Base-by-base conservation (phyloP, 75 land plant species). In the Cunninghamia lanceolata region DNA sequence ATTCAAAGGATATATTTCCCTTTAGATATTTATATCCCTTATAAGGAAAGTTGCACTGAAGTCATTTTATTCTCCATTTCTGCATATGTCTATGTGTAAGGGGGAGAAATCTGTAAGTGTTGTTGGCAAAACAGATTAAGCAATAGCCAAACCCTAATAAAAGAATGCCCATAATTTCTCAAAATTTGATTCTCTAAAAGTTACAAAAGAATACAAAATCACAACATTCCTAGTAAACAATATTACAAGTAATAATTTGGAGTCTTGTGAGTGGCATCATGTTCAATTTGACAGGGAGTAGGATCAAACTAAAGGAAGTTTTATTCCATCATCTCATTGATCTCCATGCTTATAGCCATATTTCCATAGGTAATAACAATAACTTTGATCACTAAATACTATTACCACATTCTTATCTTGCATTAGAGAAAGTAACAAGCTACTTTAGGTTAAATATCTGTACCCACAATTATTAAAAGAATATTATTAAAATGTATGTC, bases 391-490 rank as follows among this genome's bases (percentile, higher is more conserved):
- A 89, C 96, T 96, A 81, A 96, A 94, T 11, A 96, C 96, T 3
- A 96, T 96, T 82, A 96, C 98, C 25, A 96, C 98, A 85, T 96
- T 96, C 81, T 95, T 93, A 28, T 96, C 98, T 96, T 96, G 91
- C 87, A 89, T 30, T 30, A 25, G 78, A 32, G 46, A 32, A 50
- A 71, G 21, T 13, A 84, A 35, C 39, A 63, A 84, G 63, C 40
- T 36, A 54, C 21, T 28, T 25, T 21, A 59, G 21, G 50, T 16
- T 6, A 9, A 78, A 32, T 83, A 63, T 38, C 8, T 35, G 25
- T 30, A 83, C n/a, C 17, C 40, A 38, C 4, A 43, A 28, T n/a
- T 0, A 30, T 73, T 30, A 73, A 73, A 34, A 73, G 30, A 30
- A 34, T 9, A 16, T 7, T n/a, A 34, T 73, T 71, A 11, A 28